Evolutionary conservation across 345 rosid genomes (phyloP).

Genomic region (Brassica incana): DNA sequence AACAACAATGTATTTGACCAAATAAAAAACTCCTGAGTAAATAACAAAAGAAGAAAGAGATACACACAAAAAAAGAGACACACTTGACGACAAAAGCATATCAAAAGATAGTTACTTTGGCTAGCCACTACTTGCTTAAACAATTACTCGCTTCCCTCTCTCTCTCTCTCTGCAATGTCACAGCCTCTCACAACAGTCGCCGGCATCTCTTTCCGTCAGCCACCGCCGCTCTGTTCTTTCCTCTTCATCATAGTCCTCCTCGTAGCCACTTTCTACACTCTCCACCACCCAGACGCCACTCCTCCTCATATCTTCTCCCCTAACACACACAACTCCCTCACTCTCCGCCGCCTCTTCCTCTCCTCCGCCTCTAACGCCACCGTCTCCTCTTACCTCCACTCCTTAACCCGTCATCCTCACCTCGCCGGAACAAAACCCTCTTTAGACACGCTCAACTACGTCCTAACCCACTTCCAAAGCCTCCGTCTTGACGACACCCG

Average conservation of each 20-base stretch:
- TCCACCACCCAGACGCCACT: constrained; percentile 43
- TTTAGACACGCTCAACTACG: constrained; percentile 54
- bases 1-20: background rate
- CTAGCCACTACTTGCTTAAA: constrained; percentile 5
- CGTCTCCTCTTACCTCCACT: constrained; percentile 73
- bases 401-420: constrained; percentile 74
- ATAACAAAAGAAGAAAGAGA: constrained; percentile 15
- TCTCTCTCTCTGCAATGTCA: constrained; percentile 46
- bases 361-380: constrained; percentile 72
- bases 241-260: constrained; percentile 51
- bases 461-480: constrained; percentile 56
- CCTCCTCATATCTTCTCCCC: constrained; percentile 17
- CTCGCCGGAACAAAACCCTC: constrained; percentile 83
- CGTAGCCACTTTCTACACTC: constrained; percentile 55
- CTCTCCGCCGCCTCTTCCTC: constrained; percentile 58
- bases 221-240: constrained; percentile 53
- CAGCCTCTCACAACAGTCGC: constrained; percentile 28
- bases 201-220: constrained; percentile 39
- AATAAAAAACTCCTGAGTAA: background rate
- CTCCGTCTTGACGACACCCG: constrained; percentile 61
- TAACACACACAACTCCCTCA: constrained; percentile 41
- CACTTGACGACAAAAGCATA: background rate
- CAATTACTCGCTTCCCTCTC: constrained; percentile 4
- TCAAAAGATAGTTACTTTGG: background rate
- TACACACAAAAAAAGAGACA: background rate